Evolutionary conservation across 192 early-diverging fungal genomes (phyloP), one percentile per base, ranked within the genome.

Genomic region (Physocladia obscura): DNA sequence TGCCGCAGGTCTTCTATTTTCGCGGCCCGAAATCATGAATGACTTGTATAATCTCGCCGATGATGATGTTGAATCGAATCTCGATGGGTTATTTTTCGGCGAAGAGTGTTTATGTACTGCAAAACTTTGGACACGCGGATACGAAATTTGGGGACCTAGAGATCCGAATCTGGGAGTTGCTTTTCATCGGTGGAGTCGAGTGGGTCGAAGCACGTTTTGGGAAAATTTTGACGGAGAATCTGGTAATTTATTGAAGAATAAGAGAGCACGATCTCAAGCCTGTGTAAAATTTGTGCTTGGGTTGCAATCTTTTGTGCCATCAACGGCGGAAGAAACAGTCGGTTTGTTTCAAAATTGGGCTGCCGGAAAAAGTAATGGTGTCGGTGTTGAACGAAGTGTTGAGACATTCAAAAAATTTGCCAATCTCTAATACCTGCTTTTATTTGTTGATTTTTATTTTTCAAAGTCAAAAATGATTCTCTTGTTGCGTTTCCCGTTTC

Each of bases 21-120:
- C 39, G 29, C 70, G 17, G 19, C 6, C 15, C 38, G 70, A 70
- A 13, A 54, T 37, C 2, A 49, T 64, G 5, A 29, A 15, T 8
- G 62, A 49, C 44, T 24, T 54, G 34, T 56, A 48, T 61, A 49
- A 21, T n/a, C 19, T 47, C 8, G 22, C 36, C 2, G 11, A 32
- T 22, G 34, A 21, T 5, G 21, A 27, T 21, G 22, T 4, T 15
- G 63, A 70, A 6, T 11, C 11, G 22, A n/a, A 51, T 0, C 57
- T 74, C 2, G 6, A 6, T 17, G 73, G 73, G 11, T 35, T 74
- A 47, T 74, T 74, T 74, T 74, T 74, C 37, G 73, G 73, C 26
- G 73, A 74, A 44, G 73, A 74, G 37, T 31, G 21, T 22, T 11
- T 67, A n/a, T 60, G 35, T 37, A 49, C 38, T 0, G 73, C 52